phyloP scores from a whole-genome alignment of 208 protist species.

The Trypanosoma platydactyli region DNA sequence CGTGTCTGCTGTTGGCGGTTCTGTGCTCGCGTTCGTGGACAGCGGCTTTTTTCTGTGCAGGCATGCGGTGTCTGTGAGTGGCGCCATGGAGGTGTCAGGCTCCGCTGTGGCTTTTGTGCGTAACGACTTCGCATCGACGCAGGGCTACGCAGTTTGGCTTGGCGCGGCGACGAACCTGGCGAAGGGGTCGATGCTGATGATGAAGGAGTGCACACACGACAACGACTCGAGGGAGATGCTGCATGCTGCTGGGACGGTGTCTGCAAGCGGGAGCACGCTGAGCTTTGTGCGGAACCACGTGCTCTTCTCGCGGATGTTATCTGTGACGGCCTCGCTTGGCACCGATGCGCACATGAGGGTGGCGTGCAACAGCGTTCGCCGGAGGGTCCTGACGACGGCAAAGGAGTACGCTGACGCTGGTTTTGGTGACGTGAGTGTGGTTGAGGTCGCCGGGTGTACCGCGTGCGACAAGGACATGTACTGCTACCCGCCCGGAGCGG shows the following conservation, averaged over 20 bases:
- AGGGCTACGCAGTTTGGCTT: slow-evolving; percentile 7
- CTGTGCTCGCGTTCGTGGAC: slow-evolving; percentile 13
- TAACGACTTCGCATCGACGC: slow-evolving; percentile 4
- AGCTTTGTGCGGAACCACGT: slow-evolving; percentile 19
- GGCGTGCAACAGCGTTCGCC: slow-evolving; percentile 18
- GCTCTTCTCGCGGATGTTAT: slow-evolving; percentile 2
- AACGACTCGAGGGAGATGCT: slow-evolving; percentile 6
- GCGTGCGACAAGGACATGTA: slow-evolving; percentile 17
- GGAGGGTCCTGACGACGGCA: slow-evolving; percentile 12
- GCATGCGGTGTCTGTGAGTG: slow-evolving; percentile 14
- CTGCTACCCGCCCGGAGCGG: slow-evolving; percentile 15
- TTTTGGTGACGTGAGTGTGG: neutral
- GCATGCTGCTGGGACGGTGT: neutral
- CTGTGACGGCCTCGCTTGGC: neutral
- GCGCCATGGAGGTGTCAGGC: slow-evolving; percentile 1
- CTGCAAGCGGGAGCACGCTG: slow-evolving; percentile 9
- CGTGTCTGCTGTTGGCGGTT: slow-evolving; percentile 7
- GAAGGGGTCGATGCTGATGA: slow-evolving; percentile 5
- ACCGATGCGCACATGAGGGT: neutral
- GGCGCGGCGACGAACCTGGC: neutral
- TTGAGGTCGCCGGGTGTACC: slow-evolving; percentile 6
- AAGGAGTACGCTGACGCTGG: slow-evolving; percentile 18
- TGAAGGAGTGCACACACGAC: slow-evolving; percentile 16
- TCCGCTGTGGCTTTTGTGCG: slow-evolving; percentile 6
- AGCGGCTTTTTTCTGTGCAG: slow-evolving; percentile 20